Percentiles rank a stretch among this genome's conserved stretches.
These are phyloP conservation scores for Hygrophoropsis aurantiaca DNA, from an alignment of 768 basidiomycete species.

Conservation along the genomic window DNA sequence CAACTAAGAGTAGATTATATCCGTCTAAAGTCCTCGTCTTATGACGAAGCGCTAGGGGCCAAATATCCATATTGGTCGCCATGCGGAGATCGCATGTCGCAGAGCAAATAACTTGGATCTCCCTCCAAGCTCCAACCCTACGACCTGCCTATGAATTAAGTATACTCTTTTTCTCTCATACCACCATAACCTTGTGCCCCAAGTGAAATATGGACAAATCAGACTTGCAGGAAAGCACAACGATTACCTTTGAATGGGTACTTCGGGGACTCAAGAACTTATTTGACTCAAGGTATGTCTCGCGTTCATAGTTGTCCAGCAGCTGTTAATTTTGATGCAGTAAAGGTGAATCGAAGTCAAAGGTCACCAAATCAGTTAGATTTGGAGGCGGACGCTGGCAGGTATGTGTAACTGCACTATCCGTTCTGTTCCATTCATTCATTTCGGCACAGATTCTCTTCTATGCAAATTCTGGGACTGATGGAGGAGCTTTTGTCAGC, in stretches of 20 bases:
- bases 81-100: no score
- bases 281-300: conserved; percentile 65
- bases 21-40: no score
- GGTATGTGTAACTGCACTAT: conserved; percentile 33
- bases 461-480: conserved; percentile 77
- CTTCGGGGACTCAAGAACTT: conserved; percentile 66
- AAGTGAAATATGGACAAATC: conserved; percentile 26
- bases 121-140: no score
- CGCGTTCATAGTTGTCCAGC: neutral
- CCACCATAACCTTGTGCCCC: no score
- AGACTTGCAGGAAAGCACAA: conserved; percentile 51
- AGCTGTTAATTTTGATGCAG: conserved; percentile 25
- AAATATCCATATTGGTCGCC: no score
- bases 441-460: conserved; percentile 62
- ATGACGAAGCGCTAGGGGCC: no score
- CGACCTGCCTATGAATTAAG: no score
- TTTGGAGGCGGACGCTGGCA: conserved; percentile 82
- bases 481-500: conserved; percentile 64
- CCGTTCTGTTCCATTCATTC: neutral
- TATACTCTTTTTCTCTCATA: no score
- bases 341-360: conserved; percentile 77
- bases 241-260: conserved; percentile 76
- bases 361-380: conserved; percentile 70
- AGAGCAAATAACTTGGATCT: no score
- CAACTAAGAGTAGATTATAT: no score